These are phyloP conservation scores for Tuber brumale DNA, from an alignment of 495 filamentous ascomycete genomes.

Conservation along the genomic window DNA sequence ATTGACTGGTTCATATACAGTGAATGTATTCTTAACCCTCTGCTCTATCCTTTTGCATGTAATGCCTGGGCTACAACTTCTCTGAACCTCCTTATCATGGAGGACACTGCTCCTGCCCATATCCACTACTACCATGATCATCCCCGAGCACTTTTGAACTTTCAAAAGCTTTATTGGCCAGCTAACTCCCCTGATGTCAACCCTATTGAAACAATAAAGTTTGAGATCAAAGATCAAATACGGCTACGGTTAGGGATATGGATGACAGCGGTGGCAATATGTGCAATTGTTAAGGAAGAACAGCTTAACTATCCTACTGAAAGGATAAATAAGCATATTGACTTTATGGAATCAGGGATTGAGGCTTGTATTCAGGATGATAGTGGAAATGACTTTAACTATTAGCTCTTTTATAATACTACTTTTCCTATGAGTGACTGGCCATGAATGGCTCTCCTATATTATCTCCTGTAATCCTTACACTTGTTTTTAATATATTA, in stretches of 20 bases:
- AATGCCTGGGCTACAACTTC: not conserved
- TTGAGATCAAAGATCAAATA: not conserved
- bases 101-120: not conserved
- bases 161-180: not conserved
- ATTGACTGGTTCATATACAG: not conserved
- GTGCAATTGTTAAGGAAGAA: not conserved
- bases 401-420: not conserved
- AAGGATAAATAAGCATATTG: not conserved
- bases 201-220: not conserved
- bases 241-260: not conserved
- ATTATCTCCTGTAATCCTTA: not conserved
- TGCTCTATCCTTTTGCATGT: not conserved
- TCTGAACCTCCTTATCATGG: not conserved
- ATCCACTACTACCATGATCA: not conserved
- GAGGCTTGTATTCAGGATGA: not conserved
- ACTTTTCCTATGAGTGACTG: not conserved
- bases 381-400: not conserved
- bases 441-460: not conserved
- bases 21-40: not conserved
- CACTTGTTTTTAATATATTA: not conserved
- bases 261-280: not conserved
- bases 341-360: not conserved
- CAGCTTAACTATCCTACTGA: not conserved
- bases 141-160: accelerated
- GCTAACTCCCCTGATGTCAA: not conserved